A percentile compares a stretch with the other conserved stretches of the same genome.
These are phyloP conservation scores for Ascochyta lentis DNA, from an alignment of 2,329 filamentous ascomycete genomes.

Conservation along the genomic window DNA sequence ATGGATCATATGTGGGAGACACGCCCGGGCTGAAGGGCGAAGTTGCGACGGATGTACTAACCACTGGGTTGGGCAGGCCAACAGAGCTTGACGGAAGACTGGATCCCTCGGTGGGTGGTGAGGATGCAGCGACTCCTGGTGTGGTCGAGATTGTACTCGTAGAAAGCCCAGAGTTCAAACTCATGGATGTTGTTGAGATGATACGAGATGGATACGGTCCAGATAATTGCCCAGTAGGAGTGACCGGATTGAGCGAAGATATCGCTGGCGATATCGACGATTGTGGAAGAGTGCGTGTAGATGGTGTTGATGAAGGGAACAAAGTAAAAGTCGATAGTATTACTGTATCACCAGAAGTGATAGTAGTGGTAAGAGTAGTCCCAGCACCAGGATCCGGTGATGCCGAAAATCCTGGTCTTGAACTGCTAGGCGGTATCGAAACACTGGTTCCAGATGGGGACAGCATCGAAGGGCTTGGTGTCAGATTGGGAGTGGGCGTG, in stretches of 20 bases:
- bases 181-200: neutral
- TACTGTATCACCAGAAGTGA: neutral
- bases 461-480: slow-evolving; percentile 9
- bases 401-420: neutral
- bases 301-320: neutral
- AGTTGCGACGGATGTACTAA: neutral
- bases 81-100: no score
- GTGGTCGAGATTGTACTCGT: neutral
- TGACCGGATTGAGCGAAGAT: neutral
- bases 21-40: neutral
- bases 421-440: neutral
- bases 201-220: neutral
- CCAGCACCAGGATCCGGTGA: neutral
- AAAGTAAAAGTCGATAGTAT: neutral
- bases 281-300: neutral
- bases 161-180: no score
- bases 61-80: no score
- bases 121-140: neutral
- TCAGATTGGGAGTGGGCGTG: slow-evolving; percentile 10
- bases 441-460: neutral
- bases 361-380: neutral
- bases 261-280: neutral
- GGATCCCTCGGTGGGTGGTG: neutral
- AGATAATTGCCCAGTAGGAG: neutral
- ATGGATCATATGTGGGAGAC: neutral